Conservation (phyloP, 1,139 yeast genomes). For the Lodderomyces oxycetoniae region DNA sequence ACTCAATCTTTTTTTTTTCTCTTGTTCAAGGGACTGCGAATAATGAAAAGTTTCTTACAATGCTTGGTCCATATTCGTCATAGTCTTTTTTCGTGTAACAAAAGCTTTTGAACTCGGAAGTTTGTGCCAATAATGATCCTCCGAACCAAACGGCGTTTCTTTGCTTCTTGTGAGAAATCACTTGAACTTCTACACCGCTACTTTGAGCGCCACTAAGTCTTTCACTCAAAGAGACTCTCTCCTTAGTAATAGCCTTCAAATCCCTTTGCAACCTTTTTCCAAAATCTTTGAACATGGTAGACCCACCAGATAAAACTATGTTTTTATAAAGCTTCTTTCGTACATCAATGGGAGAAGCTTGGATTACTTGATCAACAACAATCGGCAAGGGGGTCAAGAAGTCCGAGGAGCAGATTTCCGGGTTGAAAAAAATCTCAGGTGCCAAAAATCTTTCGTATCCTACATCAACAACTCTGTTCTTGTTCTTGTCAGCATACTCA, state of each 20-base stretch:
- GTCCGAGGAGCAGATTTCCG: conserved; percentile 94
- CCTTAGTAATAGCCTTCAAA: conserved; percentile 79
- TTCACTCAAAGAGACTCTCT: conserved; percentile 82
- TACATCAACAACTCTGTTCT: conserved; percentile 71
- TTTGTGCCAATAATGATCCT: conserved; percentile 93
- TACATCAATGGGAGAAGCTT: conserved; percentile 94
- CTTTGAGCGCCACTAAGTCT: conserved; percentile 75
- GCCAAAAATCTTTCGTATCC: conserved; percentile 98
- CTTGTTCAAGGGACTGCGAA: conserved; percentile 72
- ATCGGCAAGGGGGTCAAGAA: conserved; percentile 93
- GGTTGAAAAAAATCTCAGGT: conserved; percentile 97
- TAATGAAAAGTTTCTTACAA: conserved; percentile 92
- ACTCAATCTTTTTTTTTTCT: background rate
- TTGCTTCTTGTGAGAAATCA: conserved; percentile 94
- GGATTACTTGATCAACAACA: conserved; percentile 92
- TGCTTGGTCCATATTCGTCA: conserved; percentile 96
- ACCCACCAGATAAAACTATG: conserved; percentile 93
- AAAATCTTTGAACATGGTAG: conserved; percentile 97
- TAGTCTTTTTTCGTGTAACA: conserved; percentile 97
- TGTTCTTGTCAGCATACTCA: conserved; percentile 69
- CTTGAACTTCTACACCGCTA: conserved; percentile 95
- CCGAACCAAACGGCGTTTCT: conserved; percentile 99
- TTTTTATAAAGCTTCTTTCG: conserved; percentile 94
- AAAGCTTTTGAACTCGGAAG: conserved; percentile 92
- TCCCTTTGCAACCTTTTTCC: conserved; percentile 98